Base-by-base conservation (phyloP, 2,329 filamentous ascomycete species). In the Penicillium sp. region DNA sequence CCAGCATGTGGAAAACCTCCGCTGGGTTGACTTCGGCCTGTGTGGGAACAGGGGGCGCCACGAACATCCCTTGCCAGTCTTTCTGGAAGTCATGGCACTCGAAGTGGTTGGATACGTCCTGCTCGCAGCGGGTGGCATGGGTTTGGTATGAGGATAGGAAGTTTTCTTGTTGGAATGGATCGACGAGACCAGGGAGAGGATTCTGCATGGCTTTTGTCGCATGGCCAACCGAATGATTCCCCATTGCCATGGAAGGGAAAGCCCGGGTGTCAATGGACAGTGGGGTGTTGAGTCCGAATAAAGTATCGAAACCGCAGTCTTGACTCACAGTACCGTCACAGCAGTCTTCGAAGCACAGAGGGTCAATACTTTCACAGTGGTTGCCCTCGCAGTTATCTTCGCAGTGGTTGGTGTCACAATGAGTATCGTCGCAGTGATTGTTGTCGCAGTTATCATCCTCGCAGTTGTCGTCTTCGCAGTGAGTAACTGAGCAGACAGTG, bases 311-410 rank as follows among this genome's bases (percentile, higher is more conserved):
- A 25, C 58, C 64, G 33, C 71, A 70, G 23, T 72, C 68, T 35
- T 65, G 50, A 51, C 50, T 54, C 12, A 67, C 61, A 6, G 57
- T 57, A 23, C 63, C 61, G 13, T 65, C 66, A 35, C 66, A 75
- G 57, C 75, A 77, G 55, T 73, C 66, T 41, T 77, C 74, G 44
- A 76, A 77, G 60, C 76, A 78, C 44, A 70, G 64, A 25, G 71
- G 67, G 5, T 70, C 70, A n/a, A 67, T 63, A 36, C 53, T 68
- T 45, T 70, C 64, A 59, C 72, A 74, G 42, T 70, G 60, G 19
- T 59, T 29, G 43, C 45, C 53, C 21, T 33, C 38, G 38, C 53
- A 55, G 29, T 21, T 42, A 33, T 35, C 31, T 38, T 56, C 29
- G 23, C 53, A 56, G n/a, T 52, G 49, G 27, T 49, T 21, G 54